Evolutionary conservation across 2,329 filamentous ascomycete genomes (phyloP).

Genomic region (Apiospora koreana): DNA sequence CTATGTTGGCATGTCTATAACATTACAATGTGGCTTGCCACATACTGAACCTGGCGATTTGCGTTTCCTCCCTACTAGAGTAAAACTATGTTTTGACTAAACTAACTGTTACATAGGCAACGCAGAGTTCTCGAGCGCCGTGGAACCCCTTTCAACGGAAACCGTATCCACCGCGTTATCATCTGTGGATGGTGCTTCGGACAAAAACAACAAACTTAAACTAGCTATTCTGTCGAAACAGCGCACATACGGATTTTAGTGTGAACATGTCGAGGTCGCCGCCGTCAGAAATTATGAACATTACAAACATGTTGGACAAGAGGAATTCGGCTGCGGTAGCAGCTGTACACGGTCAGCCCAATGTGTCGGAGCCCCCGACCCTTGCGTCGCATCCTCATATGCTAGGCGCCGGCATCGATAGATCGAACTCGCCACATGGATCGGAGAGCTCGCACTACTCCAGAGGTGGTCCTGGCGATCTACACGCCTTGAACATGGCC

Average conservation of each 20-base stretch:
- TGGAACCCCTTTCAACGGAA: not conserved
- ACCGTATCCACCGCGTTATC: not conserved
- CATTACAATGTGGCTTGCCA: not conserved
- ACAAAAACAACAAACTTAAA: not conserved
- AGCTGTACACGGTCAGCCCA: constrained; percentile 21
- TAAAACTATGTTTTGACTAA: not conserved
- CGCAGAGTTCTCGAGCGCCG: not conserved
- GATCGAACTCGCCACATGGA: constrained; percentile 59
- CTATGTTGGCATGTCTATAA: not conserved
- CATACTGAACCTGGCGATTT: not conserved
- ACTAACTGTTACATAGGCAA: not conserved
- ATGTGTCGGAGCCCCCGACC: constrained; percentile 19
- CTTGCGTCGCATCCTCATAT: constrained; percentile 31
- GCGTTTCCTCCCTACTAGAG: not conserved
- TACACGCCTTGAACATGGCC: constrained; percentile 41
- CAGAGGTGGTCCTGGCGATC: constrained; percentile 27
- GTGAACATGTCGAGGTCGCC: constrained; percentile 32
- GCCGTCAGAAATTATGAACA: constrained; percentile 34
- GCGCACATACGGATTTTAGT: not conserved
- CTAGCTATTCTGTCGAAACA: not conserved
- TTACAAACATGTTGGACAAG: constrained; percentile 34
- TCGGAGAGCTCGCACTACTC: constrained; percentile 62
- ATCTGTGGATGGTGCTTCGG: not conserved
- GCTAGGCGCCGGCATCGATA: constrained; percentile 44
- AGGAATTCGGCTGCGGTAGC: constrained; percentile 29